A percentile compares a stretch with the other conserved stretches of the same genome.
Evolutionary conservation across 345 rosid genomes (phyloP).

Genomic region (Eucalyptus guilfoylei): DNA sequence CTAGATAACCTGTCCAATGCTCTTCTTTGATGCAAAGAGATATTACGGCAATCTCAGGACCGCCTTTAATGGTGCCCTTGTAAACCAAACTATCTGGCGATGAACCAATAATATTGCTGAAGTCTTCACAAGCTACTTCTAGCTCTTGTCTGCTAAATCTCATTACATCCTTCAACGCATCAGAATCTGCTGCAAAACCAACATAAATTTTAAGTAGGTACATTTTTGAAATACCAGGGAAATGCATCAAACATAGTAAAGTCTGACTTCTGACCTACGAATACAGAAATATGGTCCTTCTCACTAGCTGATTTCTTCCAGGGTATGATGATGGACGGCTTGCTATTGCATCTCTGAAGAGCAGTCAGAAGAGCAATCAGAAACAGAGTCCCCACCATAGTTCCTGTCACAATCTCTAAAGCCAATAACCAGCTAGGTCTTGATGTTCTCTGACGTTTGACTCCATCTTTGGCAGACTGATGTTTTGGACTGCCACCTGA

Average conservation of each 20-base stretch:
- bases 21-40: constrained; percentile 84
- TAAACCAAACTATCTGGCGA: constrained; percentile 89
- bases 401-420: constrained; percentile 77
- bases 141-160: constrained; percentile 90
- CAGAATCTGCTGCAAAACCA: constrained; percentile 47
- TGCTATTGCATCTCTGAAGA: constrained; percentile 60
- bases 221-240: not conserved
- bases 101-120: constrained; percentile 93
- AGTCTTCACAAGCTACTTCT: constrained; percentile 98
- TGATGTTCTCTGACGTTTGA: constrained; percentile 41
- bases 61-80: constrained; percentile 85
- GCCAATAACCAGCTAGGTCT: constrained; percentile 80
- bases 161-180: constrained; percentile 66
- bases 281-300: constrained; percentile 60
- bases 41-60: constrained; percentile 95
- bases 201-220: not conserved
- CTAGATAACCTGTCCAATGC: constrained; percentile 87
- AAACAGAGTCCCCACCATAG: constrained; percentile 60
- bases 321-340: constrained; percentile 78
- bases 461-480: constrained; percentile 24
- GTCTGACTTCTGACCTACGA: constrained; percentile 43
- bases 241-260: not conserved
- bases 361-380: constrained; percentile 53
- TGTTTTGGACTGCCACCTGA: constrained; percentile 22
- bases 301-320: constrained; percentile 89